These are phyloP conservation scores for Paraphysoderma sedebokerense DNA, from an alignment of 371 early-diverging fungal genomes.

Conservation along the genomic window DNA sequence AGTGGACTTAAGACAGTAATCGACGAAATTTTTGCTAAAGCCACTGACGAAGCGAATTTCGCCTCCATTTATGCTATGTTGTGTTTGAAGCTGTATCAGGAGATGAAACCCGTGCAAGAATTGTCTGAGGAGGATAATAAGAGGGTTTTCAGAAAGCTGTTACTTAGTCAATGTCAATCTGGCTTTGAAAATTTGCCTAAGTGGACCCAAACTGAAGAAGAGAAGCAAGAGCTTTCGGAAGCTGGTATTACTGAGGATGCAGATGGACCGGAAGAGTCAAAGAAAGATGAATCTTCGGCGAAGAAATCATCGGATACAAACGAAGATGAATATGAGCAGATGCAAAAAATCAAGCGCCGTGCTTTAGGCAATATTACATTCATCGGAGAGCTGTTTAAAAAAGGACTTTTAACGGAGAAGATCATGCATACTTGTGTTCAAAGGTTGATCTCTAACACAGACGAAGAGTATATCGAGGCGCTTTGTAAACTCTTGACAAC, in stretches of 20 bases:
- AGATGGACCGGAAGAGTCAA: not conserved
- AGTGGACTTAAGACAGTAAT: conserved; percentile 58
- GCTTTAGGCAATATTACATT: conserved; percentile 83
- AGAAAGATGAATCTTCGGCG: not conserved
- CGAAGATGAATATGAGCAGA: conserved; percentile 67
- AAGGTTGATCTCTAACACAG: conserved; percentile 58
- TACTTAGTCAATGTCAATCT: conserved; percentile 78
- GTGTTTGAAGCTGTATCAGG: conserved; percentile 35
- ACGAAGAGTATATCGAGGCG: conserved; percentile 87
- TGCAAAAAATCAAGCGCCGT: conserved; percentile 81
- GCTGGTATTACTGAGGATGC: not conserved
- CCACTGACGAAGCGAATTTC: conserved; percentile 82
- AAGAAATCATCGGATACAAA: conserved; percentile 6
- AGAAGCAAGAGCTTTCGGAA: conserved; percentile 12
- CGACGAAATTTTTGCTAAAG: conserved; percentile 77
- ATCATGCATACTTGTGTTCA: conserved; percentile 79
- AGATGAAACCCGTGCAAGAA: conserved; percentile 16
- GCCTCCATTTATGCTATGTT: conserved; percentile 76
- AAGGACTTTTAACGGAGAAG: conserved; percentile 66
- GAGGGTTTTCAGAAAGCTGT: conserved; percentile 68
- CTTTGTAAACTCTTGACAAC: conserved; percentile 78
- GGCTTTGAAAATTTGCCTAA: conserved; percentile 46
- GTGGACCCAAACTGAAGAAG: conserved; percentile 17
- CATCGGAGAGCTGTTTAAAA: conserved; percentile 88
- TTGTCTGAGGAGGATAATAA: conserved; percentile 11